Evolutionary conservation across 352 stramenopile species (phyloP).

Genomic region (Peronospora belbahrii): DNA sequence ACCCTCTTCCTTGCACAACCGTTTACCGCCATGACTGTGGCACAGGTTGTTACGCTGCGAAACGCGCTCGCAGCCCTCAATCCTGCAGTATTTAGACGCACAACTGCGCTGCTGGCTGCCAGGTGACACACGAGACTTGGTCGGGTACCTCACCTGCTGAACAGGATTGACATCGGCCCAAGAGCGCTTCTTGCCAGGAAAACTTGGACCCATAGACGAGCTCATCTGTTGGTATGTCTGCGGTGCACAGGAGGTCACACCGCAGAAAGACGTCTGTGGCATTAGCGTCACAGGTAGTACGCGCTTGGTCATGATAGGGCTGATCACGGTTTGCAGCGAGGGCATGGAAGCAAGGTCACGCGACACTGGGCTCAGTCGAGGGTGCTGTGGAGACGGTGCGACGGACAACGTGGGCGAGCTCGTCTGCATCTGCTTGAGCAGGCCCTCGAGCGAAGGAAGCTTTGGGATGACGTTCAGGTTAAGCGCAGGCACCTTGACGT

Average conservation of each 20-base stretch:
- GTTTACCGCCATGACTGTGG: slow-evolving; percentile 76
- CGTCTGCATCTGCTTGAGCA: slow-evolving; percentile 64
- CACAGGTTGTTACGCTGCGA: slow-evolving; percentile 81
- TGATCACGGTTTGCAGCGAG: slow-evolving; percentile 50
- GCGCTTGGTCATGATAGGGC: slow-evolving; percentile 32
- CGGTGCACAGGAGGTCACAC: slow-evolving; percentile 9
- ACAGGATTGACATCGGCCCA: slow-evolving; percentile 21
- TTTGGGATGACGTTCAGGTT: slow-evolving; percentile 32
- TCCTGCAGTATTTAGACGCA: slow-evolving; percentile 85
- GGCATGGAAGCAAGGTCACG: slow-evolving; percentile 28
- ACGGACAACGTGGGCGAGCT: slow-evolving; percentile 12
- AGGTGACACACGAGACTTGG: slow-evolving; percentile 12
- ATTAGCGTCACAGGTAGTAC: slow-evolving; percentile 7
- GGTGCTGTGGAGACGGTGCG: slow-evolving; percentile 8
- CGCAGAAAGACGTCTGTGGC: slow-evolving; percentile 4
- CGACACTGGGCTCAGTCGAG: slow-evolving; percentile 24
- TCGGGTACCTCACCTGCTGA: slow-evolving; percentile 10
- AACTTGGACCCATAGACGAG: slow-evolving; percentile 18
- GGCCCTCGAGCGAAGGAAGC: slow-evolving; percentile 52
- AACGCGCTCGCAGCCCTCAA: slow-evolving; percentile 70
- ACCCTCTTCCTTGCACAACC: slow-evolving; percentile 69
- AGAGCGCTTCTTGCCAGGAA: slow-evolving; percentile 25
- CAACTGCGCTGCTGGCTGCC: slow-evolving; percentile 40
- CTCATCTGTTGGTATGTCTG: slow-evolving; percentile 13
- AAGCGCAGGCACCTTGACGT: slow-evolving; percentile 14